phyloP scores from a whole-genome alignment of 768 basidiomycete species.

The Glaciozyma martinii region DNA sequence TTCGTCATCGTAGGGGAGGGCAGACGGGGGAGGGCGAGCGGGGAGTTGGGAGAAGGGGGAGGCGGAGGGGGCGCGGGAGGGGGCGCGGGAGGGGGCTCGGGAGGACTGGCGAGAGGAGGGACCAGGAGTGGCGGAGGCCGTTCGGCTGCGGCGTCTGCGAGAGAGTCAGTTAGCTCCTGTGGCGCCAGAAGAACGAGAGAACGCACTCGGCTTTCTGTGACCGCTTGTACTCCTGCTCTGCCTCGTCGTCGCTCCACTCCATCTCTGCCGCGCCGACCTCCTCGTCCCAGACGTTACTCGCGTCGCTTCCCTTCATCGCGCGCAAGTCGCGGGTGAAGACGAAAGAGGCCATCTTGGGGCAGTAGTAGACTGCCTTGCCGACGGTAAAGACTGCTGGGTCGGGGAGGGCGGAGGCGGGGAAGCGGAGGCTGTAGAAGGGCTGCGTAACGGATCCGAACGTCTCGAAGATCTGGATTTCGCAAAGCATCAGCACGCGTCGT shows the following conservation, averaged over 20 bases:
- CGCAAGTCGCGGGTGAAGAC: slow-evolving; percentile 69
- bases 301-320: slow-evolving; percentile 71
- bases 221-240: slow-evolving; percentile 65
- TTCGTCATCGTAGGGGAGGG: slow-evolving; percentile 30
- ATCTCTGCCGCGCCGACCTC: slow-evolving; percentile 81
- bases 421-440: slow-evolving; percentile 81
- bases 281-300: slow-evolving; percentile 89
- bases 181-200: too few species aligned
- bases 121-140: slow-evolving; percentile 13
- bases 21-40: slow-evolving; percentile 27
- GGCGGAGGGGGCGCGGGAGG: slow-evolving; percentile 4
- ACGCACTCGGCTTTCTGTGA: slow-evolving; percentile 44
- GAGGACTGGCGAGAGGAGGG: slow-evolving; percentile 7
- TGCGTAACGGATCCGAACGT: slow-evolving; percentile 89
- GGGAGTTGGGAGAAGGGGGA: slow-evolving; percentile 14
- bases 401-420: slow-evolving; percentile 43
- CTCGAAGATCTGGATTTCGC: slow-evolving; percentile 62
- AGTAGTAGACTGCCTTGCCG: slow-evolving; percentile 60
- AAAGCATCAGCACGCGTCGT: slow-evolving; percentile 10
- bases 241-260: slow-evolving; percentile 93
- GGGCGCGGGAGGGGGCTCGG: not conserved
- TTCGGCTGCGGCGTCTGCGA: slow-evolving; percentile 17
- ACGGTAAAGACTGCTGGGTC: slow-evolving; percentile 29
- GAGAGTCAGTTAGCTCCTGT: not conserved
- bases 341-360: slow-evolving; percentile 66